These are phyloP conservation scores for Neurospora crassa DNA, from an alignment of 2,329 filamentous ascomycete species.

Conservation along the genomic window DNA sequence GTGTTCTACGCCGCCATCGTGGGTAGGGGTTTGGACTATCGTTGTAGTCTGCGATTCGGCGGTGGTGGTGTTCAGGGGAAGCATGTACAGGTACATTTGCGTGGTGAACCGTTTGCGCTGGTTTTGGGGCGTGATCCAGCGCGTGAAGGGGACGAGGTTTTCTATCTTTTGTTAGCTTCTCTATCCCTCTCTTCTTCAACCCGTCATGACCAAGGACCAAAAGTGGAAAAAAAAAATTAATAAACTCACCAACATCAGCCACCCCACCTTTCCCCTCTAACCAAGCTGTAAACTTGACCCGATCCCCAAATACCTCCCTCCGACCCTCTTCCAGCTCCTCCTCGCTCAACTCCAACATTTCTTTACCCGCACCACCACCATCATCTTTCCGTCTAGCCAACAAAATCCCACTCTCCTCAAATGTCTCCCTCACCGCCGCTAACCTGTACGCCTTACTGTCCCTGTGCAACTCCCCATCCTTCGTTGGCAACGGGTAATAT, in stretches of 20 bases:
- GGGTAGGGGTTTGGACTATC: slow-evolving; percentile 57
- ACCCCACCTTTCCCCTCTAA: slow-evolving; percentile 43
- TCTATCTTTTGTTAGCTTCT: slow-evolving; percentile 29
- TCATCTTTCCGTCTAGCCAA: slow-evolving; percentile 31
- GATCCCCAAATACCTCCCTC: slow-evolving; percentile 56
- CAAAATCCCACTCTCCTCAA: slow-evolving; percentile 89
- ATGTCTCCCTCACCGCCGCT: slow-evolving; percentile 81
- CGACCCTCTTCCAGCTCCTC: slow-evolving; percentile 56
- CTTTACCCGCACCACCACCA: background rate
- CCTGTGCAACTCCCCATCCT: slow-evolving; percentile 42
- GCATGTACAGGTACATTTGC: slow-evolving; percentile 93
- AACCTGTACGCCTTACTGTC: slow-evolving; percentile 69
- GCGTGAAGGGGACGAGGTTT: slow-evolving; percentile 69
- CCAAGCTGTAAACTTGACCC: slow-evolving; percentile 60
- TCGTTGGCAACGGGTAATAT: background rate
- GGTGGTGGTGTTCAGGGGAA: slow-evolving; percentile 46
- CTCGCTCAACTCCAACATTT: slow-evolving; percentile 50
- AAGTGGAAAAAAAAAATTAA: background rate
- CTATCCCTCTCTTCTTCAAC: no score
- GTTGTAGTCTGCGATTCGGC: slow-evolving; percentile 37
- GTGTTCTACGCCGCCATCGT: slow-evolving; percentile 48
- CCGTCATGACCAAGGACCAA: background rate
- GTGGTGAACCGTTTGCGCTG: slow-evolving; percentile 76
- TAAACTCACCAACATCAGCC: slow-evolving; percentile 50
- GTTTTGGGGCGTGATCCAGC: slow-evolving; percentile 77